Evolutionary conservation across 345 rosid species (phyloP).

Genomic region (Theobroma cacao): DNA sequence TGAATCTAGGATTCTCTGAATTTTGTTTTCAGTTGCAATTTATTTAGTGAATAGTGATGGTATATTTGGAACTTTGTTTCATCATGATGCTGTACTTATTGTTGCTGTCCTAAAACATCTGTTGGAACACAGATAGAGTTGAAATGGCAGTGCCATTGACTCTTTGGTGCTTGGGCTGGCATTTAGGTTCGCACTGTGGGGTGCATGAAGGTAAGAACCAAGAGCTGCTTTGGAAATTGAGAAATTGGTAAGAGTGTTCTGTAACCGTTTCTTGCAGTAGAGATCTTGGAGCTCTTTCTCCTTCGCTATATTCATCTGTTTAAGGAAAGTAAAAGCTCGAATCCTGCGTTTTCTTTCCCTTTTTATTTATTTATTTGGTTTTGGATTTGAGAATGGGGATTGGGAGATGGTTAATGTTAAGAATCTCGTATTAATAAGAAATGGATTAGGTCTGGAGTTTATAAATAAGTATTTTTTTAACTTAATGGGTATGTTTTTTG

Average conservation of each 20-base stretch:
- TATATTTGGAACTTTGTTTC: not conserved
- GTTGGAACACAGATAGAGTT: not conserved
- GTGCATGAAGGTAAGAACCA: not conserved
- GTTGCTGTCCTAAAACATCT: not conserved
- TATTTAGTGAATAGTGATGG: not conserved
- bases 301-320: not conserved
- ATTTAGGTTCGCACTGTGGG: not conserved
- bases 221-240: not conserved
- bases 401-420: too few relatives aligned
- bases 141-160: not conserved
- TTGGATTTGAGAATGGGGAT: too few relatives aligned
- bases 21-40: constrained; percentile 3
- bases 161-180: not conserved
- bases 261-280: not conserved
- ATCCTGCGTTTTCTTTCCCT: not conserved
- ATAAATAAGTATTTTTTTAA: too few relatives aligned
- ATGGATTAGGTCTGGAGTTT: too few relatives aligned
- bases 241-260: not conserved
- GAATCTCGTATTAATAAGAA: too few relatives aligned
- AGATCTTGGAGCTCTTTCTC: not conserved
- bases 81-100: not conserved
- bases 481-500: too few relatives aligned
- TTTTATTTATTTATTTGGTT: too few relatives aligned
- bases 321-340: not conserved
- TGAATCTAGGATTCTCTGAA: not conserved